Evolutionary conservation across 371 early-diverging fungal species (phyloP), one percentile per base, ranked within the genome.

Genomic region (Syncephalastrum racemosum): DNA sequence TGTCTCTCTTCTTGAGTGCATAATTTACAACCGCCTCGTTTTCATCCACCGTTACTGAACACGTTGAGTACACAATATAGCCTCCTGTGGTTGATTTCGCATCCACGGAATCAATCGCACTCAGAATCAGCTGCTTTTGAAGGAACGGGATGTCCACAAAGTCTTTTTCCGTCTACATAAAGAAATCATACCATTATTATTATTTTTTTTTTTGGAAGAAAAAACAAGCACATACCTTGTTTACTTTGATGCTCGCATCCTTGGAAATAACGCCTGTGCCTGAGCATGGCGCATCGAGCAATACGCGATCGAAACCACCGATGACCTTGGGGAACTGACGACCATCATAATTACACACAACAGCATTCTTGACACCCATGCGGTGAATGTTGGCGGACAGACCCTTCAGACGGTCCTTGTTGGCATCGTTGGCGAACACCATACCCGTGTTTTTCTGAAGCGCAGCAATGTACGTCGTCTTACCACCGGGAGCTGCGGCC

Each of bases 401-500:
- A 22, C 93, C 81, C 76, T 91, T 90, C 44, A 88, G 81, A 71
- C 99, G 92, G 49, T 94, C 96, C 68, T 94, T 93, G 79, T 87
- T 96, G 47, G 94, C 88, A 74, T 99, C 99, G 73, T 99, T 99
- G 55, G 97, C 97, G 73, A 96, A 95, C 10, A 99, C 86, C 74
- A 91, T 82, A 45, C 99, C 99, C 13, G 99, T 98, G 80, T 99
- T 99, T 79, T 97, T 94, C 86, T 96, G 90, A 50, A 99, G 70
- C 2, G 98, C 94, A 14, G 98, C 92, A 54, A 96, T 93, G 68
- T 96, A 92, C 0, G 97, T 95, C 15, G 95, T 92, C 73, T 99
- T 99, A 67, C 99, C 99, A 54, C 99, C 99, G 6, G 99, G 99
- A n/a, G 99, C 98, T 24, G 98, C 90, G 56, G 96, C 96, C 99